These are phyloP conservation scores for Globisporangium paddicum DNA, from an alignment of 352 stramenopile species.

Conservation along the genomic window DNA sequence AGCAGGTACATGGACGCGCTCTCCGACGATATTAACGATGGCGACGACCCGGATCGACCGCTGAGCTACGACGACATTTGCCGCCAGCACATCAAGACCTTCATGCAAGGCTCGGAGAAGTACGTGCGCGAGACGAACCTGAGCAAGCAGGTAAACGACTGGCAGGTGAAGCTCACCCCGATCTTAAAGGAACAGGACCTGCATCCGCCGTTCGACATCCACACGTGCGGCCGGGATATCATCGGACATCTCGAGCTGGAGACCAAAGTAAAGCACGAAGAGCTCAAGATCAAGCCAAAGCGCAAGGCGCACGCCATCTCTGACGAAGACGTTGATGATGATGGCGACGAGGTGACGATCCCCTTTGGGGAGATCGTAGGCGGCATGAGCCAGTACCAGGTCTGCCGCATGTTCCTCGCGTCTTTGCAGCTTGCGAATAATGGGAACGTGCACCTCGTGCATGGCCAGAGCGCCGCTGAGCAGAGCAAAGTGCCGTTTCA, in stretches of 20 bases:
- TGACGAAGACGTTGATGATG: constrained; percentile 13
- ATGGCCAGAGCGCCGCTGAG: constrained; percentile 59
- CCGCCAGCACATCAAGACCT: constrained; percentile 66
- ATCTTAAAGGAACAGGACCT: constrained; percentile 67
- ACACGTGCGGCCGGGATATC: constrained; percentile 59
- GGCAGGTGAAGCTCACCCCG: constrained; percentile 71
- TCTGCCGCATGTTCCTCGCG: constrained; percentile 89
- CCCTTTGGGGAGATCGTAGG: constrained; percentile 55
- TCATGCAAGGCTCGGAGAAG: constrained; percentile 78
- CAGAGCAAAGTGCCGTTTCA: constrained; percentile 54
- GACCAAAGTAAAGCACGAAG: constrained; percentile 16
- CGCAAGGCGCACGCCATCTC: constrained; percentile 26
- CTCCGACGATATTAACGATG: not conserved
- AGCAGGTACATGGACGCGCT: not conserved
- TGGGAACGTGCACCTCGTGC: constrained; percentile 80
- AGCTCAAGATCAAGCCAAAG: constrained; percentile 24
- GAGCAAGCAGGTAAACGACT: constrained; percentile 67
- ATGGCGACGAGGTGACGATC: constrained; percentile 20
- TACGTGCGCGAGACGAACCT: constrained; percentile 74
- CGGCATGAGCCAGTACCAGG: constrained; percentile 62
- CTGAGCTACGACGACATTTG: constrained; percentile 73
- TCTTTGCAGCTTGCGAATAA: constrained; percentile 90
- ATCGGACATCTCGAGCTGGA: constrained; percentile 41
- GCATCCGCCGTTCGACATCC: constrained; percentile 71
- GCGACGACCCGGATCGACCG: constrained; percentile 17